Evolutionary conservation across 768 basidiomycete genomes (phyloP).

Genomic region (Leccinum truebloodii): DNA sequence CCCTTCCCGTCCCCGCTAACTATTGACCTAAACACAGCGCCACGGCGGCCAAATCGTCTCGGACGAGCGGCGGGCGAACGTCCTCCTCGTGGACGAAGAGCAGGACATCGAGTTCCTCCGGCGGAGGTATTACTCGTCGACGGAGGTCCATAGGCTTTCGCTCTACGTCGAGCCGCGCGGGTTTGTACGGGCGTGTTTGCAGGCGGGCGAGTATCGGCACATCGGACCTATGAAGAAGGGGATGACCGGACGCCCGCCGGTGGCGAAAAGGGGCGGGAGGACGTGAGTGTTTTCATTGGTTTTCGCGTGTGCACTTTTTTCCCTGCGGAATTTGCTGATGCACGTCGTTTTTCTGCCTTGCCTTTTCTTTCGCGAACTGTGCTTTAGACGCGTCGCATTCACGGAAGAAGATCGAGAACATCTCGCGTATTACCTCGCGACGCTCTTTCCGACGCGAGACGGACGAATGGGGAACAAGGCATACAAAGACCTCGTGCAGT

Average conservation of each 20-base stretch:
- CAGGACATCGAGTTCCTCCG: slow-evolving; percentile 27
- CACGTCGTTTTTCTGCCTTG: not conserved
- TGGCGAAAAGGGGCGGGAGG: not conserved
- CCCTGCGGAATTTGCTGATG: not conserved
- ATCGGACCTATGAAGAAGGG: not conserved
- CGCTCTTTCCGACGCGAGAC: slow-evolving; percentile 39
- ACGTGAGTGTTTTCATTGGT: slow-evolving; percentile 8
- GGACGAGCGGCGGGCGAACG: slow-evolving; percentile 20
- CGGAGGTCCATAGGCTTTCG: slow-evolving; percentile 13
- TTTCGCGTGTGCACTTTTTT: not conserved
- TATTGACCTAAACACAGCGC: slow-evolving; percentile 7
- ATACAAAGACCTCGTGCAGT: slow-evolving; percentile 46
- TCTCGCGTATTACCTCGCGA: slow-evolving; percentile 52
- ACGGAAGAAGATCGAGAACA: slow-evolving; percentile 42
- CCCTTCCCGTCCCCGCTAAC: not conserved
- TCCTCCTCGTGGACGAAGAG: slow-evolving; percentile 34
- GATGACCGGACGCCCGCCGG: slow-evolving; percentile 26
- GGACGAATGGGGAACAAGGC: slow-evolving; percentile 51
- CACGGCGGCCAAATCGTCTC: slow-evolving; percentile 23
- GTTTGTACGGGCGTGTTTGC: slow-evolving; percentile 29
- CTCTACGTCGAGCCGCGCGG: slow-evolving; percentile 27
- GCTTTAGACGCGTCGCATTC: slow-evolving; percentile 31
- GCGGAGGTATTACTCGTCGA: slow-evolving; percentile 26
- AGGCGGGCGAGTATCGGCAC: slow-evolving; percentile 17
- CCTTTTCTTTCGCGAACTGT: not conserved